These are phyloP conservation scores for Stagonosporopsis cucurbitacearum DNA, from an alignment of 2,329 filamentous ascomycete species.

Conservation along the genomic window DNA sequence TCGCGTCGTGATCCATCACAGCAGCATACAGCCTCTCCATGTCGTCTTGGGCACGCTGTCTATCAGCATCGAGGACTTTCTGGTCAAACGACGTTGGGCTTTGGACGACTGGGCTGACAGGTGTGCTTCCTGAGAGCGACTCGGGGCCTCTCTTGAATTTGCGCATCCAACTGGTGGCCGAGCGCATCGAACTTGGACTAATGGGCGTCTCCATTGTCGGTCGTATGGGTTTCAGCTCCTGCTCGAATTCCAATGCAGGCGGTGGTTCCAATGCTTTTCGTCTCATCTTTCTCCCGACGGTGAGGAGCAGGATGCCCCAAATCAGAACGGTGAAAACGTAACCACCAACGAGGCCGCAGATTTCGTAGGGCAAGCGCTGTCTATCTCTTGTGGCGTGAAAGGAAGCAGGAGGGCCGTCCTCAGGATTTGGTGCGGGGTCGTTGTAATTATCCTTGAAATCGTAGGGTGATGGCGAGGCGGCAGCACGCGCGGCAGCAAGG, in stretches of 20 bases:
- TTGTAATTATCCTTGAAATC: slow-evolving; percentile 37
- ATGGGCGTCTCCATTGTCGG: slow-evolving; percentile 38
- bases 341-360: slow-evolving; percentile 81
- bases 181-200: slow-evolving; percentile 42
- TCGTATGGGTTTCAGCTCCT: slow-evolving; percentile 52
- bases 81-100: slow-evolving; percentile 78
- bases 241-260: slow-evolving; percentile 61
- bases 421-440: slow-evolving; percentile 35
- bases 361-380: slow-evolving; percentile 76
- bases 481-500: slow-evolving; percentile 31
- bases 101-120: slow-evolving; percentile 53
- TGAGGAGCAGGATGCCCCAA: slow-evolving; percentile 67
- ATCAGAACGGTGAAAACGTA: slow-evolving; percentile 81
- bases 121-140: slow-evolving; percentile 32
- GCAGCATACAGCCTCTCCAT: slow-evolving; percentile 90
- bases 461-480: slow-evolving; percentile 34
- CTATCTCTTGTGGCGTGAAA: slow-evolving; percentile 41
- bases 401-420: slow-evolving; percentile 40
- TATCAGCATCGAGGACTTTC: slow-evolving; percentile 75
- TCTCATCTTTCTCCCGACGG: slow-evolving; percentile 53
- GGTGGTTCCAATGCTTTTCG: slow-evolving; percentile 59
- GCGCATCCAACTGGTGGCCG: slow-evolving; percentile 42
- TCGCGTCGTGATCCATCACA: slow-evolving; percentile 84
- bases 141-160: slow-evolving; percentile 43
- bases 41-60: slow-evolving; percentile 76